Evolutionary conservation across 2,329 filamentous ascomycete genomes (phyloP), one percentile per base, ranked within the genome.

Genomic region (Clonostachys rhizophaga): DNA sequence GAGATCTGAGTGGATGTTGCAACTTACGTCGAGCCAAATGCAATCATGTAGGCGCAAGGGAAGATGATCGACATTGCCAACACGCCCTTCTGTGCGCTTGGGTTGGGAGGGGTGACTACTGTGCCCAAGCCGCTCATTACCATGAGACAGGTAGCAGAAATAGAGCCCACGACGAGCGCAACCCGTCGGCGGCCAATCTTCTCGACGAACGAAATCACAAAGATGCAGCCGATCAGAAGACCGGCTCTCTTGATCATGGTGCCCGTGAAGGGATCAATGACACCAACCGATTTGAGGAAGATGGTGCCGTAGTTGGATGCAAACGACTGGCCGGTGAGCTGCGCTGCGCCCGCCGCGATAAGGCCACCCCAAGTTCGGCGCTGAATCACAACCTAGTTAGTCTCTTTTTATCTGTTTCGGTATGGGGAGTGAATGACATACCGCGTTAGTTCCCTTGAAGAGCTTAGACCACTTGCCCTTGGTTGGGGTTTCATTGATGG

Each of bases 251-350:
- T 60, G 6, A 59, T 54, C 42, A 61, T 20, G 10, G 49, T 60
- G 14, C 53, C 56, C 3, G 53, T 54, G 24, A 62, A 62, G 0
- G 59, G 59, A 30, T 62, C 57, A 5, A 62, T 52, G 0, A 54
- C 54, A 3, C 52, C 52, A 5, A 61, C 43, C 1, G 42, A 43
- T 12, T 55, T 52, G 39, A 59, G 47, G 12, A 53, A 59, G 1
- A 58, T 43, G 2, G 56, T 40, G 2, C 57, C 57, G 9, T 60
- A 60, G 2, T 47, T 50, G 0, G 56, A 57, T 0, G 46, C 37
- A 1, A 59, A 60, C 0, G 53, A 50, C 17, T 58, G 54, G 0
- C 57, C 57, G 5, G 52, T 57, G 7, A 51, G 48, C 34, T 59
- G 55, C 20, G 46, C 45, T 17, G 49, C 47, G 30, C 33, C n/a